These are phyloP conservation scores for Penicillium italicum DNA, from an alignment of 2,329 filamentous ascomycete genomes.

Conservation along the genomic window DNA sequence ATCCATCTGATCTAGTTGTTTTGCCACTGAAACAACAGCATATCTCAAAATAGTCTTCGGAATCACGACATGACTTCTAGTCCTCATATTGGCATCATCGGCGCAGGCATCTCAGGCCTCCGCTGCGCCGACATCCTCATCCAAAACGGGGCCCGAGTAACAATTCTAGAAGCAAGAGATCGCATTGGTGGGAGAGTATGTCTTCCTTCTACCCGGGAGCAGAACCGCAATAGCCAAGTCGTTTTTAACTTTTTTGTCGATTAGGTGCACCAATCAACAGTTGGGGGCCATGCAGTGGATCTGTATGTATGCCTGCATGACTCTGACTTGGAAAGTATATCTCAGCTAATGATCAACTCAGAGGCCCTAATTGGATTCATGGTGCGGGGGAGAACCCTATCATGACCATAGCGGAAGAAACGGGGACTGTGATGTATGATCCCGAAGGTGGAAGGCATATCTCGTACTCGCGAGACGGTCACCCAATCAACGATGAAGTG, in stretches of 20 bases:
- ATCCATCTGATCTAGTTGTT: conserved; percentile 5
- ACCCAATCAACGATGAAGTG: conserved; percentile 35
- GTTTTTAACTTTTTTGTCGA: conserved; percentile 8
- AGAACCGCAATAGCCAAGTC: neutral
- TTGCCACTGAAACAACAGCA: neutral
- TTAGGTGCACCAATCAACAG: conserved; percentile 50
- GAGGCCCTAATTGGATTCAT: conserved; percentile 64
- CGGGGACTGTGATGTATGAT: conserved; percentile 49
- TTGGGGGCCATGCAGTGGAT: conserved; percentile 53
- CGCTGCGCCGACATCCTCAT: conserved; percentile 58
- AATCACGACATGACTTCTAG: conserved; percentile 32
- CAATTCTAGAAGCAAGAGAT: conserved; percentile 58
- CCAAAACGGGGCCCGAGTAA: conserved; percentile 54
- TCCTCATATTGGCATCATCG: conserved; percentile 56
- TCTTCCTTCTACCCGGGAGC: neutral
- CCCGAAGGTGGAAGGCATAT: conserved; percentile 51
- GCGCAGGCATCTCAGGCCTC: conserved; percentile 58
- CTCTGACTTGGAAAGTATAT: neutral
- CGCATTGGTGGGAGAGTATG: conserved; percentile 57
- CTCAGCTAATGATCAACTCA: conserved; percentile 24
- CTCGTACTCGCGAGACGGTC: conserved; percentile 49
- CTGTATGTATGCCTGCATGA: conserved; percentile 44
- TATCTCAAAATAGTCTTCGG: neutral
- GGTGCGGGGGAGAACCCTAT: conserved; percentile 60
- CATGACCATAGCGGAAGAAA: conserved; percentile 52